These are phyloP conservation scores for Oleoguttula mirabilis DNA, from an alignment of 495 filamentous ascomycete species.

Conservation along the genomic window DNA sequence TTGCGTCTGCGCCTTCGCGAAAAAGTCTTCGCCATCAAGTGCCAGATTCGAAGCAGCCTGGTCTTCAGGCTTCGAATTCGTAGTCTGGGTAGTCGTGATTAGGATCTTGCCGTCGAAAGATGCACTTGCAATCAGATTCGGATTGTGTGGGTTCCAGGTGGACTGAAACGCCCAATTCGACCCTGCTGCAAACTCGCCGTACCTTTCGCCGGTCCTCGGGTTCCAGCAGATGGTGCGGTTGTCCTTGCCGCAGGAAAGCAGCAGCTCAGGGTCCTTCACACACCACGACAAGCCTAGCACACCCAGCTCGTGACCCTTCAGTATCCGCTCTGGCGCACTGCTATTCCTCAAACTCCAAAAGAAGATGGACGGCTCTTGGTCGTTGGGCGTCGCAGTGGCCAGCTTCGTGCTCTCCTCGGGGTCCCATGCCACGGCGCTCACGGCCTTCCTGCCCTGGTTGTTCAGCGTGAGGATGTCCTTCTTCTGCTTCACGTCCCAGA, in stretches of 20 bases:
- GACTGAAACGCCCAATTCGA: conserved; percentile 99
- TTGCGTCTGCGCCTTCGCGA: conserved; percentile 80
- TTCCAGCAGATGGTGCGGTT: conserved; percentile 96
- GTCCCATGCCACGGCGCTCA: conserved; percentile 95
- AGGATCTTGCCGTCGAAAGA: conserved; percentile 94
- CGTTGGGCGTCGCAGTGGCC: conserved; percentile 81
- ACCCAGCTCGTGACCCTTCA: conserved; percentile 82
- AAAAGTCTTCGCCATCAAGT: conserved; percentile 91
- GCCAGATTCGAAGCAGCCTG: conserved; percentile 50
- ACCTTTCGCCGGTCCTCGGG: conserved; percentile 70
- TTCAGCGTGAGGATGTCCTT: conserved; percentile 92
- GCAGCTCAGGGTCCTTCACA: conserved; percentile 73
- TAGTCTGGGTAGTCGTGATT: conserved; percentile 86
- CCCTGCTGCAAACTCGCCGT: conserved; percentile 90
- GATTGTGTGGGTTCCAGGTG: conserved; percentile 86
- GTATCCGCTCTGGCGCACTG: conserved; percentile 80
- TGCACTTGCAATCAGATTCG: conserved; percentile 79
- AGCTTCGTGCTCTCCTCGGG: conserved; percentile 87
- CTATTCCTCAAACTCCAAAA: conserved; percentile 95
- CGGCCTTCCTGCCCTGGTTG: conserved; percentile 79
- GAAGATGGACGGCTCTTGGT: conserved; percentile 76
- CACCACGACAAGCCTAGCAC: conserved; percentile 96
- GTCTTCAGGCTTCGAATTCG: conserved; percentile 41
- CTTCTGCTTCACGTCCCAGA: conserved; percentile 97
- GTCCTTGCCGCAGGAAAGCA: conserved; percentile 93